phyloP scores from a whole-genome alignment of 2,329 filamentous ascomycete species.

The Colletotrichum cereale region DNA sequence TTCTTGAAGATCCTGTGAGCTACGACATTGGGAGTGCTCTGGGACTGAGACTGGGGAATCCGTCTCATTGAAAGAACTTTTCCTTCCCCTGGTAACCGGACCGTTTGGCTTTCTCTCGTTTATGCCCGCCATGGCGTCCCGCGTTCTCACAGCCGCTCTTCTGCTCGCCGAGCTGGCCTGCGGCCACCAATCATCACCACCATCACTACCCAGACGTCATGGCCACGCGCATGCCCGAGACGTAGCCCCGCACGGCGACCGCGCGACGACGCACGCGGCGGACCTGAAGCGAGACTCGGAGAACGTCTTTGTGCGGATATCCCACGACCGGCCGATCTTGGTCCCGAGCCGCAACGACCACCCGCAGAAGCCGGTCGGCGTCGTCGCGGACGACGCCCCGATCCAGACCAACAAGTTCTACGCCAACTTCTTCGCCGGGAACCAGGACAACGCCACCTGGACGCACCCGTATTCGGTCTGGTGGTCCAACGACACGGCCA shows the following conservation, averaged over 20 bases:
- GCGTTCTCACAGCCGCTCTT: background rate
- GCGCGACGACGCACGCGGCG: background rate
- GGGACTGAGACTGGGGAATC: no score
- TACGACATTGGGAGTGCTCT: background rate
- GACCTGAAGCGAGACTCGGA: background rate
- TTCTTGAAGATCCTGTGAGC: no score
- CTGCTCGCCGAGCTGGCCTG: background rate
- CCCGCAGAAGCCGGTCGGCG: constrained; percentile 30
- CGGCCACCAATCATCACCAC: no score
- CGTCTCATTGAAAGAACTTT: background rate
- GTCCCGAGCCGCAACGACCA: constrained; percentile 25
- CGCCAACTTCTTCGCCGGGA: constrained; percentile 77
- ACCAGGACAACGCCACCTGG: constrained; percentile 73
- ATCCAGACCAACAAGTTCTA: constrained; percentile 79
- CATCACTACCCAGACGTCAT: background rate
- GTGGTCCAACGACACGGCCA: constrained; percentile 66
- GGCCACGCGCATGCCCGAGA: no score
- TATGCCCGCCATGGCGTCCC: background rate
- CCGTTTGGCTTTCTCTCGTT: no score
- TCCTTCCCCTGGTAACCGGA: no score
- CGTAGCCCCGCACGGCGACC: no score
- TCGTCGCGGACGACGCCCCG: constrained; percentile 48
- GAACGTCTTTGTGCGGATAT: constrained; percentile 22
- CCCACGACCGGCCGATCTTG: constrained; percentile 18
- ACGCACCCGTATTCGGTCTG: constrained; percentile 75